Conservation (phyloP, 345 rosid genomes). For the Melaleuca quinquenervia region DNA sequence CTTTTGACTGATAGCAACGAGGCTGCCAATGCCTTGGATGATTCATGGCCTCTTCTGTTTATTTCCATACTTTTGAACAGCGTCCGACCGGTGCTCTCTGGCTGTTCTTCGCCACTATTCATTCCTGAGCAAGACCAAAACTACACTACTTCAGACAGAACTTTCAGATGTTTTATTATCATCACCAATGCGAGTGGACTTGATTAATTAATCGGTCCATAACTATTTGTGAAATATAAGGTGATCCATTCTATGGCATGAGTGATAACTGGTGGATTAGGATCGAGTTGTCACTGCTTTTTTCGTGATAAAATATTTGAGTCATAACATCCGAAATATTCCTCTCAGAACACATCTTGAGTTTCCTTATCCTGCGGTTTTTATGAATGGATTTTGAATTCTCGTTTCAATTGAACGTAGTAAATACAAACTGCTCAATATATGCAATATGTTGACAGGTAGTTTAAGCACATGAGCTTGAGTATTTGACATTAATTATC, state of each 20-base stretch:
- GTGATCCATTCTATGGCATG: background rate
- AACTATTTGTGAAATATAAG: background rate
- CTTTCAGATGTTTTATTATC: too few relatives aligned
- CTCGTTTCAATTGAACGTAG: too few relatives aligned
- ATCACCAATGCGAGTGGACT: background rate
- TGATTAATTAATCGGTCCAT: background rate
- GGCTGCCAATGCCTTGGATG: conserved; percentile 43
- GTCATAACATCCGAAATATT: too few relatives aligned
- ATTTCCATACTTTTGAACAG: conserved; percentile 64
- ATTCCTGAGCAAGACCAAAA: too few relatives aligned
- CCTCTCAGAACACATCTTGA: too few relatives aligned
- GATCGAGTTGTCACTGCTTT: background rate
- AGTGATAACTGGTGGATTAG: background rate
- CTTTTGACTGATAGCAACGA: conserved; percentile 37
- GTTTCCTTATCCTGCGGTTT: too few relatives aligned
- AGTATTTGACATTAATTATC: background rate
- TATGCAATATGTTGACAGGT: background rate
- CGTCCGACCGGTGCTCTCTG: conserved; percentile 76
- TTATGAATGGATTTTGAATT: too few relatives aligned
- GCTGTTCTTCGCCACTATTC: conserved; percentile 10
- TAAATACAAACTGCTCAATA: background rate
- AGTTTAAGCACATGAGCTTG: background rate
- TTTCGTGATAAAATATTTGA: background rate
- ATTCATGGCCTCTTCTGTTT: conserved; percentile 57
- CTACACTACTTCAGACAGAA: background rate